These are phyloP conservation scores for Teratosphaeria pseudoeucalypti DNA, from an alignment of 2,329 filamentous ascomycete species.

Conservation along the genomic window DNA sequence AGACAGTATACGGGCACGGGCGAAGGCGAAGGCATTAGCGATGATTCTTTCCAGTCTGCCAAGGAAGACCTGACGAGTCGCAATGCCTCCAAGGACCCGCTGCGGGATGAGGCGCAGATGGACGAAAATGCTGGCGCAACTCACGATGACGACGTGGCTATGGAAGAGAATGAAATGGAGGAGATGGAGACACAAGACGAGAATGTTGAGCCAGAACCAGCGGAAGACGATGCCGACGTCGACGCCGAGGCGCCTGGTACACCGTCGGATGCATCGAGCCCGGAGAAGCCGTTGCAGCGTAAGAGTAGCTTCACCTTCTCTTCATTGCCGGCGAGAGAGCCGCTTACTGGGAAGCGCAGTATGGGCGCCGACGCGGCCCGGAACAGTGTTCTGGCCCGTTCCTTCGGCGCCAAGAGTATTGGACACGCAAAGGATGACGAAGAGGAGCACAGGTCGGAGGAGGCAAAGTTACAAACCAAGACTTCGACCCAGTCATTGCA, in stretches of 20 bases:
- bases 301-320: conserved; percentile 96
- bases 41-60: conserved; percentile 40
- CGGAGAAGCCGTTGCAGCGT: conserved; percentile 64
- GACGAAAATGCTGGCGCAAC: conserved; percentile 8
- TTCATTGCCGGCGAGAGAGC: conserved; percentile 81
- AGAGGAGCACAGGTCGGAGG: conserved; percentile 29
- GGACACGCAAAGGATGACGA: conserved; percentile 40
- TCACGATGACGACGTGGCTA: conserved; percentile 20
- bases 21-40: conserved; percentile 18
- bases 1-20: conserved; percentile 12
- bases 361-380: conserved; percentile 58
- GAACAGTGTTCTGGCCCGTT: conserved; percentile 47
- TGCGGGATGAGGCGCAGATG: conserved; percentile 8
- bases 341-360: conserved; percentile 73
- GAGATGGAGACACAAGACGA: conserved; percentile 20
- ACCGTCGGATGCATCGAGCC: conserved; percentile 61
- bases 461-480: conserved; percentile 59
- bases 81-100: conserved; percentile 6
- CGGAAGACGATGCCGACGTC: conserved; percentile 29
- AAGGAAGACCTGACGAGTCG: conserved; percentile 32
- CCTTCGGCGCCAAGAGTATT: conserved; percentile 3
- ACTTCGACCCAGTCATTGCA: conserved; percentile 89
- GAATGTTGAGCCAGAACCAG: conserved; percentile 17
- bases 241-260: conserved; percentile 38
- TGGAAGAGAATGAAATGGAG: not conserved